Percentiles rank a stretch among this genome's conserved stretches.
Conservation (phyloP, 768 basidiomycete genomes). For the Phylloporus sp. region DNA sequence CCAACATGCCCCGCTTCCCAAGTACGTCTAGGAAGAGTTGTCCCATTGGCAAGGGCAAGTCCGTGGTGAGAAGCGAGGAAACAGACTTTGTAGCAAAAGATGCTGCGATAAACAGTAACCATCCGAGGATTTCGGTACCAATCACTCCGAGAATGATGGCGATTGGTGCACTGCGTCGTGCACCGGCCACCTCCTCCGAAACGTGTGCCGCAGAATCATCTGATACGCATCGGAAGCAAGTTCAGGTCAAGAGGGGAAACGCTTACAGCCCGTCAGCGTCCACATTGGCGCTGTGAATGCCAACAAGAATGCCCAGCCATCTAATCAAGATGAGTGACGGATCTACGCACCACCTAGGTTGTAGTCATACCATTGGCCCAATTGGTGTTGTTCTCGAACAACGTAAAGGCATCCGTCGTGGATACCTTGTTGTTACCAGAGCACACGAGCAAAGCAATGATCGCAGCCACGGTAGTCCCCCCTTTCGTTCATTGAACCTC, state of each 20-base stretch:
- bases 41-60: slow-evolving; percentile 64
- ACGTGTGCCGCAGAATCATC: slow-evolving; percentile 77
- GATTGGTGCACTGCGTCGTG: slow-evolving; percentile 58
- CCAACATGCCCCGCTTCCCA: slow-evolving; percentile 67
- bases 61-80: slow-evolving; percentile 40
- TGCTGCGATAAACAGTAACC: slow-evolving; percentile 59
- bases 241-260: neutral
- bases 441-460: slow-evolving; percentile 52
- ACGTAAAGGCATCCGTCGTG: slow-evolving; percentile 60
- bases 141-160: slow-evolving; percentile 64
- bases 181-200: slow-evolving; percentile 65
- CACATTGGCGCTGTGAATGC: slow-evolving; percentile 76
- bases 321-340: slow-evolving; percentile 30
- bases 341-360: neutral
- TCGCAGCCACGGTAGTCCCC: slow-evolving; percentile 60
- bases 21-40: slow-evolving; percentile 62
- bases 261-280: slow-evolving; percentile 70
- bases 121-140: slow-evolving; percentile 56
- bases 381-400: slow-evolving; percentile 67
- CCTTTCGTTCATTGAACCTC: slow-evolving; percentile 34
- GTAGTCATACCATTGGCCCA: slow-evolving; percentile 51
- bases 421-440: slow-evolving; percentile 58
- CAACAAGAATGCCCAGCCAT: slow-evolving; percentile 68
- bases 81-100: slow-evolving; percentile 62
- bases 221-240: slow-evolving; percentile 20